phyloP scores from a whole-genome alignment of 2,329 filamentous ascomycete species.

The Fonsecaea pedrosoi region DNA sequence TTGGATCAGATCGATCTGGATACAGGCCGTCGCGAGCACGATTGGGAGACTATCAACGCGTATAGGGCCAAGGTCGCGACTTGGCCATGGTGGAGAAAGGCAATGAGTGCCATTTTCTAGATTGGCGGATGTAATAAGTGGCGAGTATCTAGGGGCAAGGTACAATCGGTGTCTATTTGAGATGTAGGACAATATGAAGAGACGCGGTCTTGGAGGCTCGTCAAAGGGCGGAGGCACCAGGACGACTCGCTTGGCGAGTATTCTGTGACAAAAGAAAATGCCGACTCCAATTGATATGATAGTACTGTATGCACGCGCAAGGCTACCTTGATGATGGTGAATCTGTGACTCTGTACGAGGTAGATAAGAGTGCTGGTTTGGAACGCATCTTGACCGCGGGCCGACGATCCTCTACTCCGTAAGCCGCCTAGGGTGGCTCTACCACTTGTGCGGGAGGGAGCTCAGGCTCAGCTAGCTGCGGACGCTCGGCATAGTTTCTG shows the following conservation, averaged over 20 bases:
- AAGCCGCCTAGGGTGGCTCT: no score
- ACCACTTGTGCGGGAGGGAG: neutral
- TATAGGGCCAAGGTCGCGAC: conserved; percentile 21
- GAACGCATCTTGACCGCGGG: no score
- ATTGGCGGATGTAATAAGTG: neutral
- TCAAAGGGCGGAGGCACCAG: neutral
- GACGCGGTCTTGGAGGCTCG: neutral
- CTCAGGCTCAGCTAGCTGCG: neutral
- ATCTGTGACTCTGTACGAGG: no score
- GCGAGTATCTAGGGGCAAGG: neutral
- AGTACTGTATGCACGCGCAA: no score
- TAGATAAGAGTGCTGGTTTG: no score
- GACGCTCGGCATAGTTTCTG: conserved; percentile 1
- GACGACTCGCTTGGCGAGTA: no score
- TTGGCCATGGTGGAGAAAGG: conserved; percentile 29
- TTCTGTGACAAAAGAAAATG: no score
- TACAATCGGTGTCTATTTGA: neutral
- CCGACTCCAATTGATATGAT: no score
- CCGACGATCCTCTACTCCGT: no score
- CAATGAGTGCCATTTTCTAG: conserved; percentile 14
- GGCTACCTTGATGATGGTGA: no score
- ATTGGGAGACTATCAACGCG: conserved; percentile 69
- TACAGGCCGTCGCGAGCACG: conserved; percentile 67
- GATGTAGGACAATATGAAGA: neutral
- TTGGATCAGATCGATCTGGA: conserved; percentile 70